Evolutionary conservation across 208 protist species (phyloP).

Genomic region (Hexamita inflata): DNA sequence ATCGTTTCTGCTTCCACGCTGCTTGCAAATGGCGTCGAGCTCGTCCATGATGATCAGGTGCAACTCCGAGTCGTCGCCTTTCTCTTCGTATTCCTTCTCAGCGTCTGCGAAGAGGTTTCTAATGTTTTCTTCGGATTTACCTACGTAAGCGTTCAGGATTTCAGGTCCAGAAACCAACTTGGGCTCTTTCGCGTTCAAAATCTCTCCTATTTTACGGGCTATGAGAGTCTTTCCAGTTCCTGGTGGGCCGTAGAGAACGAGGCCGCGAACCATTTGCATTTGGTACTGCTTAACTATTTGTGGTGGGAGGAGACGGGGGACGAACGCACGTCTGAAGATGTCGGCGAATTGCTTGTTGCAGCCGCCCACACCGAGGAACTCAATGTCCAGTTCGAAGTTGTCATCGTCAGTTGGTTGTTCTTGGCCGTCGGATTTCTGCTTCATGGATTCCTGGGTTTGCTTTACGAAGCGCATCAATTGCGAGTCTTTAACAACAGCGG

Average conservation of each 20-base stretch:
- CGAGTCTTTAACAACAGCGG: too few relatives aligned
- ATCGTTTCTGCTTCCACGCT: conserved; percentile 65
- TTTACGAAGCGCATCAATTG: too few relatives aligned
- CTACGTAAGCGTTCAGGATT: conserved; percentile 95
- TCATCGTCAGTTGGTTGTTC: too few relatives aligned
- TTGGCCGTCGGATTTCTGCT: too few relatives aligned
- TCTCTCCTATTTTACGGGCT: conserved; percentile 95
- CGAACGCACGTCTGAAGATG: conserved; percentile 25
- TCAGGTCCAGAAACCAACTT: conserved; percentile 55
- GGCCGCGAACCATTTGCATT: conserved; percentile 15
- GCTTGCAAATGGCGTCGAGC: conserved; percentile 63
- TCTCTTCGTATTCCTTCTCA: conserved; percentile 68
- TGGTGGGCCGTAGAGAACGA: conserved; percentile 39
- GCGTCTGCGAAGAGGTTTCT: conserved; percentile 93
- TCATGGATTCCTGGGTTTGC: too few relatives aligned
- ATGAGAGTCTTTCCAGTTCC: conserved; percentile 99
- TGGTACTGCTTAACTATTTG: background rate
- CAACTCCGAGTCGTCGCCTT: conserved; percentile 75
- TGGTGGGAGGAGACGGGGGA: conserved; percentile 29
- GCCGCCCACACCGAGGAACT: conserved; percentile 31
- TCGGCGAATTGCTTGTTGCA: conserved; percentile 28
- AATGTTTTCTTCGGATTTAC: conserved; percentile 93
- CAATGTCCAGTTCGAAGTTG: too few relatives aligned
- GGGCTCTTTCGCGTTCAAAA: conserved; percentile 65
- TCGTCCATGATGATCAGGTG: conserved; percentile 99